Percentiles rank a stretch among this genome's conserved stretches.
phyloP scores from a whole-genome alignment of 2,329 filamentous ascomycete genomes.

The Fusarium virguliforme region DNA sequence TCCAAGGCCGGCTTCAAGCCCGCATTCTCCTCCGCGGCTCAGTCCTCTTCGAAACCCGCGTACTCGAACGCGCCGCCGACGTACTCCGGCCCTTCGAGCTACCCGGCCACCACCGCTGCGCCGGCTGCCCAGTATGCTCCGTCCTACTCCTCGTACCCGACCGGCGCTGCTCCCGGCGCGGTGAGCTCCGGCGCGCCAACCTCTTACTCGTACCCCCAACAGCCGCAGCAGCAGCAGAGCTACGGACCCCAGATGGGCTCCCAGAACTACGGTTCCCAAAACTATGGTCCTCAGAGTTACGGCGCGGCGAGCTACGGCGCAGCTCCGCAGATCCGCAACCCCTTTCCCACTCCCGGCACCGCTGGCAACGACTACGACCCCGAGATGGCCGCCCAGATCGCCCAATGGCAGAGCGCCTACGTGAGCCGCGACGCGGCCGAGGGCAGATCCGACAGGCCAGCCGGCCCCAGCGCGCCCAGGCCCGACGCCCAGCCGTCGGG shows the following conservation, averaged over 20 bases:
- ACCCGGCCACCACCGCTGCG: slow-evolving; percentile 55
- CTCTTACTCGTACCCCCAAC: slow-evolving; percentile 50
- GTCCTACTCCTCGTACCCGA: slow-evolving; percentile 59
- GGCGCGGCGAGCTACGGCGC: slow-evolving; percentile 59
- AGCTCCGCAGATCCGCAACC: slow-evolving; percentile 82
- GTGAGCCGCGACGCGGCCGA: slow-evolving; percentile 72
- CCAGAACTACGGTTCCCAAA: slow-evolving; percentile 46
- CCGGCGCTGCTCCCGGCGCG: slow-evolving; percentile 42
- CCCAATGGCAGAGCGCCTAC: slow-evolving; percentile 95
- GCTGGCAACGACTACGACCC: slow-evolving; percentile 72
- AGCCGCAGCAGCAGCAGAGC: slow-evolving; percentile 38
- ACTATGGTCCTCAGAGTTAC: slow-evolving; percentile 48
- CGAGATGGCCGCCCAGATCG: slow-evolving; percentile 91
- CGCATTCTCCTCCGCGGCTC: slow-evolving; percentile 64
- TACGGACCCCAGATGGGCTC: slow-evolving; percentile 53
- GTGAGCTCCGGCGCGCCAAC: slow-evolving; percentile 49
- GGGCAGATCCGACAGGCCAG: slow-evolving; percentile 55
- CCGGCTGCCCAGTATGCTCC: slow-evolving; percentile 63
- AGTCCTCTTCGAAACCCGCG: slow-evolving; percentile 57
- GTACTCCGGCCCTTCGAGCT: slow-evolving; percentile 53
- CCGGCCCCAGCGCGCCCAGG: slow-evolving; percentile 52
- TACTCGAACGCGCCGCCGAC: slow-evolving; percentile 54
- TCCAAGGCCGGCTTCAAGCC: slow-evolving; percentile 66
- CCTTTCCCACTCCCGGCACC: slow-evolving; percentile 78
- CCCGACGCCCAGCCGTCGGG: slow-evolving; percentile 60